Conservation (phyloP, 495 filamentous ascomycete species). For the Talaromyces proteolyticus region DNA sequence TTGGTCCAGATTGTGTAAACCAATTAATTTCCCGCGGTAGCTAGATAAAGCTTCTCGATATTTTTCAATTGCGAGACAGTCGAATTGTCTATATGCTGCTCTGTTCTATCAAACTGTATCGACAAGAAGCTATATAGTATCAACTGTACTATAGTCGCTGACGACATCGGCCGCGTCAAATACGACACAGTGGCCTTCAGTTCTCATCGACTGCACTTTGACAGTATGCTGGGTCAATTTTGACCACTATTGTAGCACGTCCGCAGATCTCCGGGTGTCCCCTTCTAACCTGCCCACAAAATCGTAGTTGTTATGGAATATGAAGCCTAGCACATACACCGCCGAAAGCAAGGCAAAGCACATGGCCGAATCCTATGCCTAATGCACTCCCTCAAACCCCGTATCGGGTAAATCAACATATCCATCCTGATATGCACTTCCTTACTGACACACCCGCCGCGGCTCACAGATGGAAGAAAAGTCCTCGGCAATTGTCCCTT, state of each 20-base stretch:
- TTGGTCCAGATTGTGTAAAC: background rate
- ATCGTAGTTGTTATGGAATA: conserved; percentile 1
- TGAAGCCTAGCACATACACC: conserved; percentile 1
- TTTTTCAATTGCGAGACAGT: conserved; percentile 26
- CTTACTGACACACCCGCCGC: background rate
- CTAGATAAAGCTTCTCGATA: conserved; percentile 38
- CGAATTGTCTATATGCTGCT: conserved; percentile 44
- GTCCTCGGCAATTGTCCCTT: background rate
- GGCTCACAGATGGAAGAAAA: background rate
- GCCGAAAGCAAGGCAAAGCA: background rate
- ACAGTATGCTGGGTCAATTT: conserved; percentile 10
- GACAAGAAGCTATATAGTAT: conserved; percentile 63
- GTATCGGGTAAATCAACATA: background rate
- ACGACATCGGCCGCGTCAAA: conserved; percentile 24
- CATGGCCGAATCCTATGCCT: background rate
- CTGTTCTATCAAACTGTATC: conserved; percentile 62
- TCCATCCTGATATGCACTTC: too few species aligned
- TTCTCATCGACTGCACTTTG: conserved; percentile 11
- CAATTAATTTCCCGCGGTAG: conserved; percentile 19
- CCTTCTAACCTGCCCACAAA: background rate
- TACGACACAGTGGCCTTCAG: conserved; percentile 16
- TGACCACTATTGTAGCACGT: background rate
- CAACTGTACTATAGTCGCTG: conserved; percentile 47
- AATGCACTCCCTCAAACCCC: background rate
- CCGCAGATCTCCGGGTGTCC: background rate